phyloP scores from a whole-genome alignment of 495 filamentous ascomycete species.

The Stereocaulon alpinum region DNA sequence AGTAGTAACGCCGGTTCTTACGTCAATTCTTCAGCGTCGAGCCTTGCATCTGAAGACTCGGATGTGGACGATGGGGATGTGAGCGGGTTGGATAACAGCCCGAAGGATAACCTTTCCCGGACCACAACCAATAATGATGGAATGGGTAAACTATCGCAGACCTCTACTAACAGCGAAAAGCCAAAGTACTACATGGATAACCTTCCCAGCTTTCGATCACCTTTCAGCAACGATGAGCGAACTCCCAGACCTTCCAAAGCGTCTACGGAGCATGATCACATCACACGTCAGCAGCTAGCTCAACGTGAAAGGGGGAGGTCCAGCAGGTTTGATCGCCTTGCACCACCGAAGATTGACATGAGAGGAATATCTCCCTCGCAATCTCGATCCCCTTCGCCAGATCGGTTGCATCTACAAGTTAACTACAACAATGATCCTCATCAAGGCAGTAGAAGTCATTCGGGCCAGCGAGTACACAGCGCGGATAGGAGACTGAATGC shows the following conservation, averaged over 20 bases:
- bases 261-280: conserved; percentile 27
- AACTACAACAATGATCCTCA: conserved; percentile 19
- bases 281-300: conserved; percentile 29
- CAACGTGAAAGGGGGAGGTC: conserved; percentile 28
- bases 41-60: conserved; percentile 33
- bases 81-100: conserved; percentile 24
- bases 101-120: conserved; percentile 26
- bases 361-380: conserved; percentile 24
- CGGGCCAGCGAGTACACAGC: conserved; percentile 12
- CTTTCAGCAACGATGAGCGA: conserved; percentile 32
- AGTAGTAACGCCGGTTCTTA: conserved; percentile 27
- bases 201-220: conserved; percentile 42
- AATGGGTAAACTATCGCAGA: conserved; percentile 25
- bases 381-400: conserved; percentile 10
- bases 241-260: conserved; percentile 2
- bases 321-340: conserved; percentile 43
- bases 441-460: conserved; percentile 18
- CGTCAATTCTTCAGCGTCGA: conserved; percentile 33
- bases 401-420: conserved; percentile 1
- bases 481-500: conserved; percentile 30
- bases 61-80: conserved; percentile 35
- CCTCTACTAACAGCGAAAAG: conserved; percentile 31
- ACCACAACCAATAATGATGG: conserved; percentile 33
- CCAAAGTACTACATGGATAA: conserved; percentile 33
- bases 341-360: conserved; percentile 54